Percentiles rank a stretch among this genome's conserved stretches.
Evolutionary conservation across 768 basidiomycete genomes (phyloP).

Genomic region (Podaxis sp.): DNA sequence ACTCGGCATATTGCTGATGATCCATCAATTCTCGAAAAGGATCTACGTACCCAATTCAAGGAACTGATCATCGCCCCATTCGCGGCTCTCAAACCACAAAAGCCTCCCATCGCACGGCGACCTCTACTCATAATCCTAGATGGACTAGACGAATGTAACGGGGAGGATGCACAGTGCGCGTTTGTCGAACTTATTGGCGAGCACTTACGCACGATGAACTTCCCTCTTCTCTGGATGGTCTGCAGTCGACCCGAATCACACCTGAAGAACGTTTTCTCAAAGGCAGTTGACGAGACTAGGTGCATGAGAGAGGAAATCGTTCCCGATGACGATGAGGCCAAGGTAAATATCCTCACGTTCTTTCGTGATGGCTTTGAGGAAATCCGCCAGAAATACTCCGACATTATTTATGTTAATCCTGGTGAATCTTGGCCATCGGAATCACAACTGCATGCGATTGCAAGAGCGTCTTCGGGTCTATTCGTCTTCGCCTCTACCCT

Average conservation of each 20-base stretch:
- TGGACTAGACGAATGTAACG: neutral
- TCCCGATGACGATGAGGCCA: neutral
- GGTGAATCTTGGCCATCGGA: neutral
- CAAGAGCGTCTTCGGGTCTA: neutral
- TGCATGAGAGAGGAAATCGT: neutral
- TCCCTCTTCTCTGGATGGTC: neutral
- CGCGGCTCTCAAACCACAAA: neutral
- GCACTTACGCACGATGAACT: too few relatives aligned
- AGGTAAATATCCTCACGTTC: neutral
- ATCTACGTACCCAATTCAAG: neutral
- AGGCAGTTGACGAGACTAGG: neutral
- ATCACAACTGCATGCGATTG: neutral
- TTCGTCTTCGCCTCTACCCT: neutral
- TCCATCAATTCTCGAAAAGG: neutral
- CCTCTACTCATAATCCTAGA: neutral
- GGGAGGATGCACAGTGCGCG: neutral
- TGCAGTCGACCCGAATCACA: neutral
- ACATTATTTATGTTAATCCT: neutral
- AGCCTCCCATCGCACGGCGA: neutral
- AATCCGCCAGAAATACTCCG: neutral
- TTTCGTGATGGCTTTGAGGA: neutral
- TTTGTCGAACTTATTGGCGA: neutral
- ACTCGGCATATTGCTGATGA: neutral
- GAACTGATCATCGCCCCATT: neutral
- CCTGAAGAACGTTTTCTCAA: neutral